Evolutionary conservation across 2,329 filamentous ascomycete genomes (phyloP).

Genomic region (Pochonia chlamydosporia): DNA sequence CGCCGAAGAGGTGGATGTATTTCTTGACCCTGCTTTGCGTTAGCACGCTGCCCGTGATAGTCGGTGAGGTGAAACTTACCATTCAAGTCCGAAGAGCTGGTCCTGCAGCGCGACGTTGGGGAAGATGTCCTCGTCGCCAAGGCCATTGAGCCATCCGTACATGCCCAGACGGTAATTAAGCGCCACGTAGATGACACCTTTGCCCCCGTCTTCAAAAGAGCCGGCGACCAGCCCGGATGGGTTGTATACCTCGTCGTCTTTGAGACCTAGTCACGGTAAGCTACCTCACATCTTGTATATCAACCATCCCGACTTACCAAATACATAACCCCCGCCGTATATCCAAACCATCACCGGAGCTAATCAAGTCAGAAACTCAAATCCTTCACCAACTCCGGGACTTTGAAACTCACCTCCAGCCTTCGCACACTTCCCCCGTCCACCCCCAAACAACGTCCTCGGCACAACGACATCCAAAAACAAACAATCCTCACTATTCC

Average conservation of each 20-base stretch:
- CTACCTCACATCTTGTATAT: too few species aligned
- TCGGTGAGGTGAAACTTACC: too few species aligned
- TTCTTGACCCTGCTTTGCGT: conserved; percentile 35
- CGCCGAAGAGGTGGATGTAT: conserved; percentile 44
- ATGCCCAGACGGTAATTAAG: conserved; percentile 35
- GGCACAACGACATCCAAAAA: conserved; percentile 40
- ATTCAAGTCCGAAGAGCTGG: conserved; percentile 41
- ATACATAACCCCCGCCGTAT: conserved; percentile 37
- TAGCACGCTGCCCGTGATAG: too few species aligned
- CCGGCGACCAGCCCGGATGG: conserved; percentile 32
- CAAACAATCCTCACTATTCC: conserved; percentile 34
- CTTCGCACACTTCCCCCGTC: neutral
- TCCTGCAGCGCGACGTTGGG: conserved; percentile 46
- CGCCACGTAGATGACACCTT: conserved; percentile 33
- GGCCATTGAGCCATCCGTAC: conserved; percentile 41
- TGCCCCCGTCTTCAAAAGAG: conserved; percentile 17
- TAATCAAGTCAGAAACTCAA: too few species aligned
- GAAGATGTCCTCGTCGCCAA: conserved; percentile 24
- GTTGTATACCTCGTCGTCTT: conserved; percentile 23
- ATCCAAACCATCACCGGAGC: conserved; percentile 42
- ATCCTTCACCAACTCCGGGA: too few species aligned
- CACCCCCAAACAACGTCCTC: conserved; percentile 26
- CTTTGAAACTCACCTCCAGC: neutral
- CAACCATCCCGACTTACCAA: conserved; percentile 5
- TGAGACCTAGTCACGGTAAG: conserved; percentile 21